phyloP scores from a whole-genome alignment of 78 protist genomes.

The Protostelium mycophagum region DNA sequence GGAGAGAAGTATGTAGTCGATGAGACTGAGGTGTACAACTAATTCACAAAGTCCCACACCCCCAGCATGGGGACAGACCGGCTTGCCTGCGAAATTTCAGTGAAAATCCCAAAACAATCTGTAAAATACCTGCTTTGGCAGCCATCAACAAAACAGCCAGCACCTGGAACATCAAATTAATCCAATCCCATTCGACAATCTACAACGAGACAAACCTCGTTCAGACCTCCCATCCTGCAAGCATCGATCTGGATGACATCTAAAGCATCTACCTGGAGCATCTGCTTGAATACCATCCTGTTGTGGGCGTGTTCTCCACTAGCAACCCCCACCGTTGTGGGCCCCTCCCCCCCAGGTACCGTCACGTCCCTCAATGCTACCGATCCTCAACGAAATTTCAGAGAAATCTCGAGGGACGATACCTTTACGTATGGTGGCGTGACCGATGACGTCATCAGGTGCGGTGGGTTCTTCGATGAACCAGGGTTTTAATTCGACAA shows the following conservation, averaged over 20 bases:
- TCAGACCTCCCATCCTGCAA: constrained; percentile 46
- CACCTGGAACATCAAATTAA: too few species aligned
- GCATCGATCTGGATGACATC: constrained; percentile 28
- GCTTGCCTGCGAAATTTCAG: background rate
- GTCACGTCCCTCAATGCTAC: too few species aligned
- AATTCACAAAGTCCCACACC: constrained; percentile 61
- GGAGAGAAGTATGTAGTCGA: constrained; percentile 21
- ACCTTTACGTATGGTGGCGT: constrained; percentile 21
- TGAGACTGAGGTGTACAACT: constrained; percentile 26
- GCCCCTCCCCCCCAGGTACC: background rate
- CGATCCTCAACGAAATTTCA: too few species aligned
- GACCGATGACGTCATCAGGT: constrained; percentile 56
- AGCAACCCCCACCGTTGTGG: background rate
- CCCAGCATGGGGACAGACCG: constrained; percentile 65
- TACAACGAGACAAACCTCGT: too few species aligned
- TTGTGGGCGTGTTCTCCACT: constrained; percentile 7
- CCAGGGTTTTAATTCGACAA: constrained; percentile 11
- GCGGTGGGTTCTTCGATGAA: constrained; percentile 61
- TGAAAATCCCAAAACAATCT: background rate
- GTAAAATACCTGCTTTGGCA: constrained; percentile 8
- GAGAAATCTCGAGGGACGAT: background rate
- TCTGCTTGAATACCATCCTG: constrained; percentile 39
- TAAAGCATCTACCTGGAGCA: constrained; percentile 24
- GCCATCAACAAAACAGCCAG: constrained; percentile 28
- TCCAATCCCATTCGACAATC: too few species aligned